A percentile compares a stretch with the other conserved stretches of the same genome.
phyloP scores from a whole-genome alignment of 2,329 filamentous ascomycete species.

The Helotiales sp. region DNA sequence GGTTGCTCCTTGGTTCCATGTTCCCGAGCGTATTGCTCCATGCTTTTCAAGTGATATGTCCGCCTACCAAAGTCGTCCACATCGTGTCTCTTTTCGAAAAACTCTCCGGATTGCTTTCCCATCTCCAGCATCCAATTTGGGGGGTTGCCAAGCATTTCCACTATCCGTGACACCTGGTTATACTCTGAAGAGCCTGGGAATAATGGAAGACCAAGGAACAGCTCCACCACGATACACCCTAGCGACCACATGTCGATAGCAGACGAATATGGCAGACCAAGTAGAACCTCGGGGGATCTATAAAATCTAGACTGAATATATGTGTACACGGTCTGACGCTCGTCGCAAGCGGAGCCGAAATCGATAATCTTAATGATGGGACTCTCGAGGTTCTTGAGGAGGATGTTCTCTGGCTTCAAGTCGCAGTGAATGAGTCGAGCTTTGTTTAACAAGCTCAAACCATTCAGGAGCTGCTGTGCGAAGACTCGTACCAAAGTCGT shows the following conservation, averaged over 20 bases:
- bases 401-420: conserved; percentile 95
- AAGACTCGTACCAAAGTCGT: conserved; percentile 97
- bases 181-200: conserved; percentile 99
- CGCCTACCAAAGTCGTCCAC: conserved; percentile 90
- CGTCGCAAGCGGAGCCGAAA: conserved; percentile 97
- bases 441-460: conserved; percentile 89
- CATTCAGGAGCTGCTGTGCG: conserved; percentile 93
- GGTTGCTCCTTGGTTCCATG: conserved; percentile 97
- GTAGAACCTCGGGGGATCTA: conserved; percentile 89
- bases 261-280: conserved; percentile 96
- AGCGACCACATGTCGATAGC: conserved; percentile 99
- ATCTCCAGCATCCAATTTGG: conserved; percentile 99
- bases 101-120: conserved; percentile 95
- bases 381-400: conserved; percentile 96
- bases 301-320: conserved; percentile 99
- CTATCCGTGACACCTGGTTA: conserved; percentile 95
- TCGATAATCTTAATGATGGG: conserved; percentile 99
- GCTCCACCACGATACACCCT: conserved; percentile 95
- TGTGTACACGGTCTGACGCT: conserved; percentile 97
- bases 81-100: conserved; percentile 83
- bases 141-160: conserved; percentile 95
- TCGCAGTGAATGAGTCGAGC: conserved; percentile 97
- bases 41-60: conserved; percentile 89
- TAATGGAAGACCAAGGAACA: conserved; percentile 90
- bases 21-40: conserved; percentile 97